A percentile compares a stretch with the other conserved stretches of the same genome.
phyloP scores from a whole-genome alignment of 1,139 yeast species.

The Debaryomyces sp. region DNA sequence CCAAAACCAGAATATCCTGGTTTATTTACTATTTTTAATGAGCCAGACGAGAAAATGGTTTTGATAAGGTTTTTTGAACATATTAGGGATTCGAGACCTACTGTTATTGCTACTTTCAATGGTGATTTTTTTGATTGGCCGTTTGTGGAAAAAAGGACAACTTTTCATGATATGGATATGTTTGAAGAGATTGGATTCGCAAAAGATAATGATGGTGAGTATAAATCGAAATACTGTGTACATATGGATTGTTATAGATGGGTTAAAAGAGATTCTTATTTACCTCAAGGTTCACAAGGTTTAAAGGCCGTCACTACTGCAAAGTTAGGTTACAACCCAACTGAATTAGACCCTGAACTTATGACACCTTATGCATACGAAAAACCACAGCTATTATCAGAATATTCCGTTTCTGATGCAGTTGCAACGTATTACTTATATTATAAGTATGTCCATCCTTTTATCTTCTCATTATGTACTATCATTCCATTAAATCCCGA shows the following conservation, averaged over 20 bases:
- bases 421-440: constrained; percentile 96
- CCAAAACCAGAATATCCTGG: constrained; percentile 98
- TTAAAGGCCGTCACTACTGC: constrained; percentile 97
- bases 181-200: constrained; percentile 94
- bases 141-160: constrained; percentile 86
- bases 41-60: constrained; percentile 77
- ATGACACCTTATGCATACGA: constrained; percentile 98
- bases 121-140: constrained; percentile 99
- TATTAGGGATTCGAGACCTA: constrained; percentile 83
- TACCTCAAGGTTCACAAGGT: constrained; percentile 99
- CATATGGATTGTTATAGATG: constrained; percentile 98
- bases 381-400: constrained; percentile 88
- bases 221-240: constrained; percentile 87
- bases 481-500: constrained; percentile 97
- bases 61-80: constrained; percentile 85
- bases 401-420: constrained; percentile 98
- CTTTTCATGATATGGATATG: constrained; percentile 84
- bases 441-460: constrained; percentile 97
- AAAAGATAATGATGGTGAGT: constrained; percentile 86
- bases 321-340: constrained; percentile 93
- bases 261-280: constrained; percentile 98
- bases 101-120: constrained; percentile 95
- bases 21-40: constrained; percentile 87
- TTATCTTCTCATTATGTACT: constrained; percentile 92
- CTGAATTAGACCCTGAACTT: constrained; percentile 94